Base-by-base conservation (phyloP, 192 early-diverging fungal genomes). In the Coemansia sp. region DNA sequence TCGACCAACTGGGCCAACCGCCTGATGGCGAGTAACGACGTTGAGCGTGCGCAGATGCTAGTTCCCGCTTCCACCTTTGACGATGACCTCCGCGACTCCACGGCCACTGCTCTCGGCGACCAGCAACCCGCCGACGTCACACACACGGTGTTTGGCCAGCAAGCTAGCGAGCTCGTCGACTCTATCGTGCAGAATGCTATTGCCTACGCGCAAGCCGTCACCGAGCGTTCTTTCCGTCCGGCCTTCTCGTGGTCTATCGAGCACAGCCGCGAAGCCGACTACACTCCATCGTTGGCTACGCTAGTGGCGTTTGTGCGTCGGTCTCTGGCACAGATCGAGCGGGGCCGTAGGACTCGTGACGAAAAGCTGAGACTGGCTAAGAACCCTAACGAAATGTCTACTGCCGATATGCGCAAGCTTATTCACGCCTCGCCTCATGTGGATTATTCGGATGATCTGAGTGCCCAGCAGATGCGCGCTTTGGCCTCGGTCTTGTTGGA, bases 251-350 rank as follows among this genome's bases (percentile, higher is more conserved):
- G 82, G 73, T 45, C 73, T 3, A 75, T 84, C 41, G 82, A 79
- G 70, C 82, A 84, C 58, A 76, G 71, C 42, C 82, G 82, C 34
- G 76, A 84, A 58, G 70, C 77, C 11, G 82, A 84, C 55, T 84
- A 76, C 46, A 69, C 74, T 31, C 82, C 82, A n/a, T 84, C 82
- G 31, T 58, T 79, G 62, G 77, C 82, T 4, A 76, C 77, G 32
- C 77, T 84, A 15, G 68, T 68, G 11, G 56, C 69, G 2, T 75
- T 77, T 74, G 69, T 70, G 39, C 80, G 75, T 19, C 65, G 71
- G 38, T 75, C 80, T 31, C 44, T 77, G 42, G 13, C 67, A n/a
- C 80, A 66, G 50, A 72, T 82, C 38, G 67, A 74, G 32, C 72
- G 72, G 13, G 68, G 66, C 2, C 75, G 69, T 48, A 51, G 36